Base-by-base conservation (phyloP, 139 green algal species). In the Chloropicon primus region DNA sequence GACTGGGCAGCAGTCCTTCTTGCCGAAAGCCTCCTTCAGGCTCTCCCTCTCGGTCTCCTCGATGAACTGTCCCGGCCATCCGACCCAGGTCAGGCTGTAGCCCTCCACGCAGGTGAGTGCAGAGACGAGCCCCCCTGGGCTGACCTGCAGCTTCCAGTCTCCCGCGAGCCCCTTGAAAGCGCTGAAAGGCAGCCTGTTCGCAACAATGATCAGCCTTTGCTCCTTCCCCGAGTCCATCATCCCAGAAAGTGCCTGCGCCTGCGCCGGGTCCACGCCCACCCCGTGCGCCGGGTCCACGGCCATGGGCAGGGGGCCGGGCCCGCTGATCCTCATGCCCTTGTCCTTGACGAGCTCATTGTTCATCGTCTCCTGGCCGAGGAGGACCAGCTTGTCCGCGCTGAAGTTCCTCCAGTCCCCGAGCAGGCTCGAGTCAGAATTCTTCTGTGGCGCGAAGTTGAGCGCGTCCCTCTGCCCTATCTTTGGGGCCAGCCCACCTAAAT, bases 131-230 rank as follows among this genome's bases (percentile, higher is more conserved):
- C 94, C 94, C 17, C 94, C 94, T 1, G 93, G 90, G 76, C 85
- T 94, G 53, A 88, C 90, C 87, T 94, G 89, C 62, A 98, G 84
- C 41, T 88, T 80, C 94, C 94, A 98, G 1, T 78, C 80, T 0
- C 94, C 91, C 2, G 87, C 77, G 1, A 73, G 71, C 53, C 92
- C 87, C 73, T 87, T 86, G 79, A 83, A 89, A 24, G 90, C 94
- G 0, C 89, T 94, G 0, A 98, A 92, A 0, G 95, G 95, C 53
- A 99, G 89, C 0, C 95, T 84, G 79, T 99, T 99, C 62, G 95
- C 95, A 10, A 99, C 92, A 1, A 99, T 91, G 1, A 98, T 88
- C 2, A 99, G 88, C 1, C 94, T 88, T 53, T 91, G 86, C 41
- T 62, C 41, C 41, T 62, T 62, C 10, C 10, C 41, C 10, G 10